phyloP scores from a whole-genome alignment of 2,329 filamentous ascomycete genomes.

The Aspergillus unguis region DNA sequence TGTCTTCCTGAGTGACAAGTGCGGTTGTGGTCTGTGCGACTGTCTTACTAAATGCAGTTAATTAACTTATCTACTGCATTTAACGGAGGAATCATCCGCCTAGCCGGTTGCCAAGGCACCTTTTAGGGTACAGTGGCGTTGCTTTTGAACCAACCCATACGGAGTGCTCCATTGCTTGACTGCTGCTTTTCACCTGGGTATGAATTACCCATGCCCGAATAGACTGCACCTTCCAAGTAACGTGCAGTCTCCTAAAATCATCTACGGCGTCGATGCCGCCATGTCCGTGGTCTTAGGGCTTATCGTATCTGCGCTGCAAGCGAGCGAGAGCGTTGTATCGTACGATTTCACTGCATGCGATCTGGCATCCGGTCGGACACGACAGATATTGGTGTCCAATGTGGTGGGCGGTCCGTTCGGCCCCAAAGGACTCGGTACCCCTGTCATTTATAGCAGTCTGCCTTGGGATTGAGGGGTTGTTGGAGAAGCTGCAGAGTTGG shows the following conservation, averaged over 20 bases:
- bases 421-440: neutral
- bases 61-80: neutral
- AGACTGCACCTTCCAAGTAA: neutral
- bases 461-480: no score
- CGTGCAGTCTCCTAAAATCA: neutral
- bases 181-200: neutral
- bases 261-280: neutral
- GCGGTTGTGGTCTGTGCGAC: neutral
- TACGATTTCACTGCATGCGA: neutral
- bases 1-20: neutral
- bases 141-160: neutral
- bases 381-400: neutral
- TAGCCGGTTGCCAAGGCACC: neutral
- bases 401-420: neutral
- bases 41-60: neutral
- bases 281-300: neutral
- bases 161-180: neutral
- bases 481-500: no score
- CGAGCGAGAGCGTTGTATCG: neutral
- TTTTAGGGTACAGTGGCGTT: neutral
- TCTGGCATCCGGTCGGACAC: neutral
- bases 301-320: neutral
- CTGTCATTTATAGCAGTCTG: no score
- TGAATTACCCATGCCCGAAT: neutral
- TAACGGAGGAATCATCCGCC: neutral